Evolutionary conservation across 768 basidiomycete genomes (phyloP).

Genomic region (Mrakia gelida): DNA sequence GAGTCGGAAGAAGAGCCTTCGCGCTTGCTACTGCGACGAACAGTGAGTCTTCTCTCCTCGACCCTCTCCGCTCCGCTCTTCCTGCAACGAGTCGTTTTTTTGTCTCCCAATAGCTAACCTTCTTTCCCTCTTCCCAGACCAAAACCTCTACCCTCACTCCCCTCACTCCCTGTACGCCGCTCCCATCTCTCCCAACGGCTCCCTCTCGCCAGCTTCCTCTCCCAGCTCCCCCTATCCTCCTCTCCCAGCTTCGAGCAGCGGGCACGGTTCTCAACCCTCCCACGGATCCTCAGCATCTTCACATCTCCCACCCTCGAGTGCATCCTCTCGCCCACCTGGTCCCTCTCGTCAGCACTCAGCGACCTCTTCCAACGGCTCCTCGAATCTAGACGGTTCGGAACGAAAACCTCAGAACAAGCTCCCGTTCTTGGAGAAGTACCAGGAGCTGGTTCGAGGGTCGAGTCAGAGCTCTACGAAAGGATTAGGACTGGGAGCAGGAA

Average conservation of each 20-base stretch:
- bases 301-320: neutral
- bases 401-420: slow-evolving; percentile 9
- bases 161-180: neutral
- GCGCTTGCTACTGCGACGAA: slow-evolving; percentile 11
- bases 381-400: neutral
- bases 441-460: neutral
- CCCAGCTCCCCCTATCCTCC: slow-evolving; percentile 14
- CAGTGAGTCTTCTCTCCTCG: neutral
- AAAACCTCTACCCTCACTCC: neutral
- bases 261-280: neutral
- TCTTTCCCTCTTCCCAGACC: neutral
- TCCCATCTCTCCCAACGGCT: slow-evolving; percentile 3
- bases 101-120: neutral
- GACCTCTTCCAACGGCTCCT: slow-evolving; percentile 4
- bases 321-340: neutral
- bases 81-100: too few relatives aligned
- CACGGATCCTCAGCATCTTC: slow-evolving; percentile 7
- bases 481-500: neutral
- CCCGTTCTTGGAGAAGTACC: slow-evolving; percentile 5
- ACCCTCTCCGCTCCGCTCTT: too few relatives aligned
- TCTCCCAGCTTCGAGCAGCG: neutral
- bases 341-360: slow-evolving; percentile 2
- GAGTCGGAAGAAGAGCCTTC: slow-evolving; percentile 27
- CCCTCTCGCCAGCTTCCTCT: slow-evolving; percentile 10
- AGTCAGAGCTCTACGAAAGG: neutral